A percentile compares a stretch with the other conserved stretches of the same genome.
phyloP scores from a whole-genome alignment of 2,329 filamentous ascomycete genomes.

The Ceratocystis lukuohia region DNA sequence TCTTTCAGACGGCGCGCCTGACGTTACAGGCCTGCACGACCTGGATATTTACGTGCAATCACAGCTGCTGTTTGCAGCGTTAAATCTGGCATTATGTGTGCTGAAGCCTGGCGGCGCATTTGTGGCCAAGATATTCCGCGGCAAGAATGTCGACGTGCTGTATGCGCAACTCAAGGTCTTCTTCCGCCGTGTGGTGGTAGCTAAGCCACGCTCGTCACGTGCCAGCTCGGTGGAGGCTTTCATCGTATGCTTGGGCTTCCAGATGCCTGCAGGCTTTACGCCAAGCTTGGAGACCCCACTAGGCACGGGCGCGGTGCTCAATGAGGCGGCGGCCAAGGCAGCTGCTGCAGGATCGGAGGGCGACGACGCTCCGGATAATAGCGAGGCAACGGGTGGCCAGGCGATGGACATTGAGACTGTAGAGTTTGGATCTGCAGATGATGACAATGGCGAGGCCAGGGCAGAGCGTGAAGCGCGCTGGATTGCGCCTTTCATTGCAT shows the following conservation, averaged over 20 bases:
- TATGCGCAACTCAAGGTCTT: conserved; percentile 89
- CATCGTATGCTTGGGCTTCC: conserved; percentile 84
- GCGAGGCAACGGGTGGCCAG: conserved; percentile 16
- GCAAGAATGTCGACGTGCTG: conserved; percentile 85
- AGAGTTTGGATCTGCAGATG: conserved; percentile 23
- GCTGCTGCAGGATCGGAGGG: conserved; percentile 35
- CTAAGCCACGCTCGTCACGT: conserved; percentile 87
- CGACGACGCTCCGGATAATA: background rate
- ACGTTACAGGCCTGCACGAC: conserved; percentile 93
- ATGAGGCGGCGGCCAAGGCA: conserved; percentile 22
- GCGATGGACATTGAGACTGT: conserved; percentile 17
- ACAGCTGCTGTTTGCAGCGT: conserved; percentile 82
- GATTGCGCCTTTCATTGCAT: conserved; percentile 95
- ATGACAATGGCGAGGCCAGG: background rate
- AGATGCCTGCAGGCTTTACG: conserved; percentile 61
- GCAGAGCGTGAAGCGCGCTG: conserved; percentile 40
- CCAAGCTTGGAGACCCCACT: conserved; percentile 64
- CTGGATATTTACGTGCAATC: conserved; percentile 97
- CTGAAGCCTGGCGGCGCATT: conserved; percentile 88
- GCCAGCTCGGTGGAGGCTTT: conserved; percentile 96
- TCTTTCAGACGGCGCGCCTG: conserved; percentile 86
- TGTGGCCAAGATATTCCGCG: conserved; percentile 94
- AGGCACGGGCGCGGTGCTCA: conserved; percentile 40
- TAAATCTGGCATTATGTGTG: conserved; percentile 87
- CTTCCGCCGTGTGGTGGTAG: conserved; percentile 72